A percentile compares a stretch with the other conserved stretches of the same genome.
These are phyloP conservation scores for Puccinia coronata DNA, from an alignment of 1,284 basidiomycete species.

Conservation along the genomic window DNA sequence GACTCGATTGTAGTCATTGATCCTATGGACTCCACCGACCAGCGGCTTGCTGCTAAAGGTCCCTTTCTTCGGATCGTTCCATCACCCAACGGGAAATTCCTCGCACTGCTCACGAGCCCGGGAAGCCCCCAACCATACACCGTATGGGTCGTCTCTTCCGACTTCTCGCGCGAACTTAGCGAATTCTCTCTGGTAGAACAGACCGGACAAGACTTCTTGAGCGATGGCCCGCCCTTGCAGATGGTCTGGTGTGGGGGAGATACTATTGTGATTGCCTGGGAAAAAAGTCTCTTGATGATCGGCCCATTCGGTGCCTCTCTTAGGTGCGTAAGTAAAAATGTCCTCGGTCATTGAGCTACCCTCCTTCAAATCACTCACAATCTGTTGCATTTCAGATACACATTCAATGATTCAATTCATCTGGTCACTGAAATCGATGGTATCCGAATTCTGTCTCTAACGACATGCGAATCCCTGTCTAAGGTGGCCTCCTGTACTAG, in stretches of 20 bases:
- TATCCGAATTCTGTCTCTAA: constrained; percentile 74
- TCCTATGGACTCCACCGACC: constrained; percentile 23
- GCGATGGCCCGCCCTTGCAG: constrained; percentile 60
- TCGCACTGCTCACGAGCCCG: constrained; percentile 74
- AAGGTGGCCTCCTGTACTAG: constrained; percentile 63
- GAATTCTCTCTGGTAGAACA: constrained; percentile 68
- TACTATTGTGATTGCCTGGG: constrained; percentile 84
- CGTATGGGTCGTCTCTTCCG: constrained; percentile 88
- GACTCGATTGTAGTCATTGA: background rate
- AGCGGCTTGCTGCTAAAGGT: constrained; percentile 72
- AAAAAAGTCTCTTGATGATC: constrained; percentile 75
- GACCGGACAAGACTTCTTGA: constrained; percentile 56
- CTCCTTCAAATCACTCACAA: background rate
- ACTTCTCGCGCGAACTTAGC: constrained; percentile 84
- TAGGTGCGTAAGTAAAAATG: constrained; percentile 27
- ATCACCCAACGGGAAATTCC: constrained; percentile 88
- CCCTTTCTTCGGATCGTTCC: constrained; percentile 84
- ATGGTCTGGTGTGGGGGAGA: constrained; percentile 97
- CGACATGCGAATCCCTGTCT: constrained; percentile 83
- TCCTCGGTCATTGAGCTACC: background rate
- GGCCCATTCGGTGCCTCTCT: constrained; percentile 79
- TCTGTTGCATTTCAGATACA: constrained; percentile 66
- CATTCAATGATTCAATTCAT: constrained; percentile 74
- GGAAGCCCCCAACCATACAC: constrained; percentile 60
- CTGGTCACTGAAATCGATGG: constrained; percentile 85